Evolutionary conservation across 2,329 filamentous ascomycete genomes (phyloP), one percentile per base, ranked within the genome.

Genomic region (Aspergillus proliferans): DNA sequence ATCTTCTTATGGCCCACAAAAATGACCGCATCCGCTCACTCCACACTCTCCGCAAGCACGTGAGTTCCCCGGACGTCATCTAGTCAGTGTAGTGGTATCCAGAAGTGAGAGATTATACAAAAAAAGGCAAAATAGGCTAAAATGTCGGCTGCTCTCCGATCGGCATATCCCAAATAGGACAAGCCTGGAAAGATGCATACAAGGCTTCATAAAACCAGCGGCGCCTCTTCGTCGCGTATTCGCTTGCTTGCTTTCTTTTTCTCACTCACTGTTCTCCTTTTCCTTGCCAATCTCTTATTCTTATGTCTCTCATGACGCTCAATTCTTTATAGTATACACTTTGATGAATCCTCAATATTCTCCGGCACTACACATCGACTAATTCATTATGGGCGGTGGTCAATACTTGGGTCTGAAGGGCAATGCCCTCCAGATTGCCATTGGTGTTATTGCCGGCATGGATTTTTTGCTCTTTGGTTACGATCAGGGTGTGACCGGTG

Each of bases 401-500:
- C 61, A 55, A 19, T 73, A 67, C 51, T 63, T 71, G 53, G 71
- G 71, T 58, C 65, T 74, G 12, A 62, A 61, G 52, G 72, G 72
- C 63, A 60, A 60, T 43, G 60, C 58, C 45, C 64, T 75, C 33
- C 69, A 72, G 48, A 56, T 72, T 26, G 71, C 71, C 43, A 72
- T 75, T 54, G 69, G 70, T 24, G 48, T 72, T 12, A 67, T 74
- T 51, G 72, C 72, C 28, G 72, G 72, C 39, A 62, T 72, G 51
- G 72, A 73, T 51, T 70, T 70, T 50, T 47, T 70, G 52, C 61
- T 72, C 1, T 60, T 60, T 15, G 58, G 58, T 44, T 72, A 71
- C 52, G 70, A 69, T 52, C 66, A 63, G 57, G 72, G 71, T 63
- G 71, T 75, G 5, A 70, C 71, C 24, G 72, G 72, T 42, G 72